phyloP scores from a whole-genome alignment of 2,329 filamentous ascomycete genomes.

The Ophiostoma ips region DNA sequence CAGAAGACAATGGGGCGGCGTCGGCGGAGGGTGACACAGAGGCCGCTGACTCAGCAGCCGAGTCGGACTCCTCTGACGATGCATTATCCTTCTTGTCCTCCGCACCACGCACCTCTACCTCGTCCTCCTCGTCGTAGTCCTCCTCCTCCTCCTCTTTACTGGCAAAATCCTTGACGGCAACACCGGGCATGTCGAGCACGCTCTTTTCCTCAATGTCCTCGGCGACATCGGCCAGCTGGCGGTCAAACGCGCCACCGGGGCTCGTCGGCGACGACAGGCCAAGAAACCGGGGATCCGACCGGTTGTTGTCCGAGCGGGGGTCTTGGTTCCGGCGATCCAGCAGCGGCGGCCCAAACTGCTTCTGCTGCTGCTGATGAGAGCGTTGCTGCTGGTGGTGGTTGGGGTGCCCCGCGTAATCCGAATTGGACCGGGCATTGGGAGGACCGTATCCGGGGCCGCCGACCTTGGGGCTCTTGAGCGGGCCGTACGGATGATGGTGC shows the following conservation, averaged over 20 bases:
- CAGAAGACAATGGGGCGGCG: too few species aligned
- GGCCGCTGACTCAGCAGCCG: too few species aligned
- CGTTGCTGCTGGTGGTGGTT: too few species aligned
- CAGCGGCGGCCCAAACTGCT: too few species aligned
- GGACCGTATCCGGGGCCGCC: not conserved
- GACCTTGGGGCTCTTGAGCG: not conserved
- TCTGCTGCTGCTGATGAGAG: too few species aligned
- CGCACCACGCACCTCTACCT: not conserved
- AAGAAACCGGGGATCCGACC: too few species aligned
- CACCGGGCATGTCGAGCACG: not conserved
- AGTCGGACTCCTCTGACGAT: too few species aligned
- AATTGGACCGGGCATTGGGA: too few species aligned
- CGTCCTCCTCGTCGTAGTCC: not conserved
- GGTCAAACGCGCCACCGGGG: not conserved
- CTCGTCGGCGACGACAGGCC: too few species aligned
- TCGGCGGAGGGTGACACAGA: too few species aligned
- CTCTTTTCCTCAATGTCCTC: not conserved
- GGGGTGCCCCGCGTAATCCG: too few species aligned
- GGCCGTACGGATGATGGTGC: not conserved
- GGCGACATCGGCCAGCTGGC: not conserved
- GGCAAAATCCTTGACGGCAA: slow-evolving; percentile 3
- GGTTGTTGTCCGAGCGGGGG: not conserved
- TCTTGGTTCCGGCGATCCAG: not conserved
- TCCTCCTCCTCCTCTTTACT: not conserved
- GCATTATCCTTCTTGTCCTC: too few species aligned